These are phyloP conservation scores for Colletotrichum spinosum DNA, from an alignment of 2,329 filamentous ascomycete genomes.

Conservation along the genomic window DNA sequence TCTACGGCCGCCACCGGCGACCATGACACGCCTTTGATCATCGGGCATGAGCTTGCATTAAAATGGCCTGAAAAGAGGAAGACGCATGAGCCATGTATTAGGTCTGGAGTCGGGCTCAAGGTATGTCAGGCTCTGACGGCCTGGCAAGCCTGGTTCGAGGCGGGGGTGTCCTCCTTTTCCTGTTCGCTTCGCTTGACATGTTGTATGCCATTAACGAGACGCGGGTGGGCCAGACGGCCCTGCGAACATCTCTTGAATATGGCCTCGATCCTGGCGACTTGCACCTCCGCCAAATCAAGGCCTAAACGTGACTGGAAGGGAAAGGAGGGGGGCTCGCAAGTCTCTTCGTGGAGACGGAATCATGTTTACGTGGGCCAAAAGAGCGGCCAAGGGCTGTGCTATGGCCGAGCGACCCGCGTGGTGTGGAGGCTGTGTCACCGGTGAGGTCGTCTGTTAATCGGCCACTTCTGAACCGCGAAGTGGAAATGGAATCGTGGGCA, in stretches of 20 bases:
- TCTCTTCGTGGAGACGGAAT: neutral
- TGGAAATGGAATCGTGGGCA: slow-evolving; percentile 4
- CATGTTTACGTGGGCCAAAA: slow-evolving; percentile 13
- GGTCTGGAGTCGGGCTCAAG: slow-evolving; percentile 1
- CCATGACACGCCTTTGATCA: neutral
- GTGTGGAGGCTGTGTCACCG: slow-evolving; percentile 15
- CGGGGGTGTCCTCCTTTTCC: neutral
- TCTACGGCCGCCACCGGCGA: slow-evolving; percentile 9
- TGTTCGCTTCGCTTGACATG: slow-evolving; percentile 9
- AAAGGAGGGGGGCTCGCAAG: too few relatives aligned
- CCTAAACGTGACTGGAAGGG: too few relatives aligned
- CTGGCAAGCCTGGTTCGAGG: slow-evolving; percentile 1
- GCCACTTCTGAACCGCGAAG: slow-evolving; percentile 10
- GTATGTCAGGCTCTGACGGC: slow-evolving; percentile 7
- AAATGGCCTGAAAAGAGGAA: neutral
- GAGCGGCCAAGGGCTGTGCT: slow-evolving; percentile 19
- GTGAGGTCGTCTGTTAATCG: slow-evolving; percentile 11
- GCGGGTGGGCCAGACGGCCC: slow-evolving; percentile 13
- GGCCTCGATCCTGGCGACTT: neutral
- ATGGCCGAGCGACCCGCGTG: slow-evolving; percentile 14
- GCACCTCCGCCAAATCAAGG: too few relatives aligned
- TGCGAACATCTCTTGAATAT: slow-evolving; percentile 13
- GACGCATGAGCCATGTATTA: neutral
- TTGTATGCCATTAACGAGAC: slow-evolving; percentile 10
- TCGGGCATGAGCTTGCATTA: slow-evolving; percentile 7